Base-by-base conservation (phyloP, 192 early-diverging fungal genomes). In the Linnemannia zychae region DNA sequence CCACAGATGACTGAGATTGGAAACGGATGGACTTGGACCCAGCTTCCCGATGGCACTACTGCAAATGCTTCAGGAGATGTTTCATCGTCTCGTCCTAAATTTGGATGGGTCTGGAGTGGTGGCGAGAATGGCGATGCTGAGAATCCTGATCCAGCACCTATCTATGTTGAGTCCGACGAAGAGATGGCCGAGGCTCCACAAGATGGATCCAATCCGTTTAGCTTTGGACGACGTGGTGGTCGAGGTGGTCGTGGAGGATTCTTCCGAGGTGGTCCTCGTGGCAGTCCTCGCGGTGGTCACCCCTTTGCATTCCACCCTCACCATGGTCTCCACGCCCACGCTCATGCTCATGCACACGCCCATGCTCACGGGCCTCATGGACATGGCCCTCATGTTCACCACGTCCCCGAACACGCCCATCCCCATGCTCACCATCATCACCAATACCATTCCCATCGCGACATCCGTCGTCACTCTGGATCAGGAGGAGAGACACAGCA, bases 51-150 rank as follows among this genome's bases (percentile, higher is more conserved):
- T 6, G 68, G 79, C 2, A 46, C 49, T 18, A 17, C 76, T 48
- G 33, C 11, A 18, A 53, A 72, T 13, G 24, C 67, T 38, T 22
- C 15, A 12, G 67, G 18, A 1, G 2, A 28, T 1, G 18, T 48
- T 15, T 66, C 20, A 1, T 40, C 81, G 24, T 38, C 70, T n/a
- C 77, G 74, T 36, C 77, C 73, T 72, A 85, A 79, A 38, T 85
- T 71, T 67, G 83, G 83, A 38, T 85, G 83, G 83, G 83, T 85
- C 52, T 85, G 83, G 83, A 79, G 65, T 15, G 74, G 83, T 22
- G 63, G 34, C 7, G 67, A 71, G 20, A 20, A 13, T 12, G 67
- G 72, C 17, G 40, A 66, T 52, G 60, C 36, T 16, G 73, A 85
- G 70, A 72, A 75, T 36, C 69, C 50, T 2, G 83, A 76, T 17